Percentiles rank a stretch among this genome's conserved stretches.
Conservation (phyloP, 306 rosid species). For the Oemleria cerasiformis region DNA sequence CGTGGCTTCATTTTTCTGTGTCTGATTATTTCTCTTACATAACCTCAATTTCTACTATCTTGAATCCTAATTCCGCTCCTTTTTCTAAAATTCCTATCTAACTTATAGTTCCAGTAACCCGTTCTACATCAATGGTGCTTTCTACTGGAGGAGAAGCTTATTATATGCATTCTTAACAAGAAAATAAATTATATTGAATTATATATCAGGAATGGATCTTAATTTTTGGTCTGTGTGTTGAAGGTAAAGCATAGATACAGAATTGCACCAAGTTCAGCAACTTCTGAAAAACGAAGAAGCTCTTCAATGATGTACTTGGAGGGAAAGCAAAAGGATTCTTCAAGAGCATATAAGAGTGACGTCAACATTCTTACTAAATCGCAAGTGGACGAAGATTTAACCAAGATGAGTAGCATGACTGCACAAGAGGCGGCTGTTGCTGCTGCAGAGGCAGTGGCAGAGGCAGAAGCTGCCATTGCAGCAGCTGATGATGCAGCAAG, state of each 20-base stretch:
- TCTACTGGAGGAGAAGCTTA: constrained; percentile 12
- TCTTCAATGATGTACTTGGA: constrained; percentile 46
- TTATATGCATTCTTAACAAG: neutral
- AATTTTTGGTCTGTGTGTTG: constrained; percentile 20
- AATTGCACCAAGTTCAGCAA: constrained; percentile 46
- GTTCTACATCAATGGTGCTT: neutral
- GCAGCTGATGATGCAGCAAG: constrained; percentile 90
- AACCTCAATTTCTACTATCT: too few relatives aligned
- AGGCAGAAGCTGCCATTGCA: constrained; percentile 89
- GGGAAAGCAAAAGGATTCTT: constrained; percentile 54
- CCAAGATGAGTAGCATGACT: constrained; percentile 70
- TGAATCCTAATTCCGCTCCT: too few relatives aligned
- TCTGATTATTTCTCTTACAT: too few relatives aligned
- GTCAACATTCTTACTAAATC: constrained; percentile 54
- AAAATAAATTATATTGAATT: too few relatives aligned
- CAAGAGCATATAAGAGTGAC: constrained; percentile 45
- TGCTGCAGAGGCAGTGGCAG: constrained; percentile 90
- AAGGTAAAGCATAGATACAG: constrained; percentile 80
- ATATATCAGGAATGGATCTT: constrained; percentile 1
- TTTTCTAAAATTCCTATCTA: too few relatives aligned
- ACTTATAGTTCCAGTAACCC: too few relatives aligned
- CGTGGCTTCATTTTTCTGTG: too few relatives aligned
- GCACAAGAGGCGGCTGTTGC: constrained; percentile 88
- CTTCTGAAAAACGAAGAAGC: constrained; percentile 60
- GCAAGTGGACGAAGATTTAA: constrained; percentile 71